Percentiles rank a stretch among this genome's conserved stretches.
These are phyloP conservation scores for Cladophialophora immunda DNA, from an alignment of 2,329 filamentous ascomycete species.

Conservation along the genomic window DNA sequence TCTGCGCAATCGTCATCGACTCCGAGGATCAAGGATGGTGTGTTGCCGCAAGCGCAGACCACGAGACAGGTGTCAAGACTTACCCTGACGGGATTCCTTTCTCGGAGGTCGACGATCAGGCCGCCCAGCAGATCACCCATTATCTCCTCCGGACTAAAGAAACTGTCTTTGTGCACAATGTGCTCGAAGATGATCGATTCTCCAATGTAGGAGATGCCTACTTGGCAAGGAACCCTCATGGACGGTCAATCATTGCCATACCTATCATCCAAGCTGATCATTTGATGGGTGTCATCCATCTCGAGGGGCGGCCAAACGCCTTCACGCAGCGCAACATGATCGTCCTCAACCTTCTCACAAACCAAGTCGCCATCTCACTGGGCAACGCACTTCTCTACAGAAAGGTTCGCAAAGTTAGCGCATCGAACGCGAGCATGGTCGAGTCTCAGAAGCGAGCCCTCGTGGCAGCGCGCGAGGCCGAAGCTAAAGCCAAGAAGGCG, in stretches of 20 bases:
- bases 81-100: constrained; percentile 65
- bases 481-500: constrained; percentile 71
- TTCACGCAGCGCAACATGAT: constrained; percentile 68
- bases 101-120: constrained; percentile 64
- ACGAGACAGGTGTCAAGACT: constrained; percentile 62
- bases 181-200: constrained; percentile 72
- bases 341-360: constrained; percentile 65
- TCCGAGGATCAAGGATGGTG: constrained; percentile 67
- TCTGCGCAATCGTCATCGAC: constrained; percentile 68
- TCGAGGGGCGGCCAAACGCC: constrained; percentile 69
- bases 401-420: constrained; percentile 68
- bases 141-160: constrained; percentile 71
- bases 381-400: constrained; percentile 71
- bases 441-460: constrained; percentile 71
- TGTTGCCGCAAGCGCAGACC: constrained; percentile 68
- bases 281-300: constrained; percentile 68
- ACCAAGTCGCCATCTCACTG: constrained; percentile 70
- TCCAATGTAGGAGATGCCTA: constrained; percentile 68
- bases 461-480: constrained; percentile 67
- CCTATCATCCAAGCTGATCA: constrained; percentile 69
- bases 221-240: constrained; percentile 62
- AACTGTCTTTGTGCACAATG: constrained; percentile 69
- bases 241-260: constrained; percentile 68
- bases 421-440: constrained; percentile 71
- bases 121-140: constrained; percentile 68